Base-by-base conservation (phyloP, 495 filamentous ascomycete species). In the Podospora fimiseda region DNA sequence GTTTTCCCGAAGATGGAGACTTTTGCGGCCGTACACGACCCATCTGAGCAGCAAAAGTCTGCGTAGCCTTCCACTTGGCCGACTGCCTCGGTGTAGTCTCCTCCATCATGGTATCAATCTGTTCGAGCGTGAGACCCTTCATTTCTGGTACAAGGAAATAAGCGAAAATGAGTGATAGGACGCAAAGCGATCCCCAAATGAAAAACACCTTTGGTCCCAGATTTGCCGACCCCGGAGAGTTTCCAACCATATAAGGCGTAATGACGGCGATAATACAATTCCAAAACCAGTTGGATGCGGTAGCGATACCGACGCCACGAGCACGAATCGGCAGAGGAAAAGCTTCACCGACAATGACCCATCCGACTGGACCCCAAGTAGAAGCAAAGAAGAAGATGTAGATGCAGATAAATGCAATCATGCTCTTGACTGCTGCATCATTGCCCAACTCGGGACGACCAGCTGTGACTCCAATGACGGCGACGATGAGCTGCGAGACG, bases 101-200 rank as follows among this genome's bases (percentile, higher is more conserved):
- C 66, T 89, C 88, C 74, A 94, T 78, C 89, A 92, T 90, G 69
- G 79, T 79, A 68, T 93, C 88, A 56, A 94, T 85, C 64, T 94
- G 88, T 71, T 94, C 89, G 22, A 93, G 85, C 18, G 86, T 85
- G 11, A 94, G 75, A 47, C 88, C 88, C 81, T 90, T 91, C 67
- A 88, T 91, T 75, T 91, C 88, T 22, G 86, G 85, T 33, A 90
- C 77, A 36, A 90, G 71, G 77, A 88, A 87, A 74, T 86, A 91
- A 37, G 85, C 79, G 71, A 83, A 90, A 57, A 84, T 52, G 56
- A 87, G 71, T 56, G 78, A 82, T 51, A 72, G 44, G 42, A 75
- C 66, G 69, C 85, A 89, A 38, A 88, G 77, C 9, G 72, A 71
- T 27, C 83, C 85, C 86, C 86, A 89, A 59, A 88, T 76, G 67